Evolutionary conservation across 306 rosid genomes (phyloP).

Genomic region (Rubus parviflorus): DNA sequence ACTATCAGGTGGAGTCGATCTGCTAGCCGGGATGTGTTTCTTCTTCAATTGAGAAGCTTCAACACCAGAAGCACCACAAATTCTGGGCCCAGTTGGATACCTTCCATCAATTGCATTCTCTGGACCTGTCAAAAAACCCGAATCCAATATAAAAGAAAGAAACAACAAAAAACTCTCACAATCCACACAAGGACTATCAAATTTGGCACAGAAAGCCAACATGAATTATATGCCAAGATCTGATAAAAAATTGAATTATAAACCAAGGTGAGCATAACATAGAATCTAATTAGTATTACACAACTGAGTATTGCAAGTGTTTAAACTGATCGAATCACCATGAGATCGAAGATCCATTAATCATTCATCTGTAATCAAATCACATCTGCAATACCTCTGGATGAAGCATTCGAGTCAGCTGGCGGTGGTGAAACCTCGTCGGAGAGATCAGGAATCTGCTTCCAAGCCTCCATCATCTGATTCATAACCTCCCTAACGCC

Average conservation of each 20-base stretch:
- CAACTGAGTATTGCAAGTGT: not conserved
- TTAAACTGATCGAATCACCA: not conserved
- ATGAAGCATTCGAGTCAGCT: conserved; percentile 57
- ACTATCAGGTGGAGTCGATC: conserved; percentile 55
- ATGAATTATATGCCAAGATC: not conserved
- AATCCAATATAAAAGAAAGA: not conserved
- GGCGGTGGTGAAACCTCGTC: conserved; percentile 72
- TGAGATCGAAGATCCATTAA: not conserved
- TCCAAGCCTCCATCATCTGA: conserved; percentile 90
- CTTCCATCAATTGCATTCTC: conserved; percentile 68
- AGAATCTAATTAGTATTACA: no score
- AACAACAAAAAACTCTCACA: not conserved
- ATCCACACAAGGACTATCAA: not conserved
- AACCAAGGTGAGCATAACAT: not conserved
- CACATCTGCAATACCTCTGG: conserved; percentile 51
- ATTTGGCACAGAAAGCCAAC: not conserved
- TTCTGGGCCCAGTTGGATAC: conserved; percentile 49
- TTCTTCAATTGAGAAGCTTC: conserved; percentile 50
- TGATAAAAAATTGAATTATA: not conserved
- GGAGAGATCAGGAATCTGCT: conserved; percentile 82
- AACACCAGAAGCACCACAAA: conserved; percentile 41
- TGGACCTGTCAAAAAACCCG: conserved; percentile 28
- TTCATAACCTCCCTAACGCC: conserved; percentile 83
- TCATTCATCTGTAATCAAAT: conserved; percentile 10
- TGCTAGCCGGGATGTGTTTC: conserved; percentile 36